These are phyloP conservation scores for Meyerozyma carpophila DNA, from an alignment of 1,139 yeast genomes.

Conservation along the genomic window DNA sequence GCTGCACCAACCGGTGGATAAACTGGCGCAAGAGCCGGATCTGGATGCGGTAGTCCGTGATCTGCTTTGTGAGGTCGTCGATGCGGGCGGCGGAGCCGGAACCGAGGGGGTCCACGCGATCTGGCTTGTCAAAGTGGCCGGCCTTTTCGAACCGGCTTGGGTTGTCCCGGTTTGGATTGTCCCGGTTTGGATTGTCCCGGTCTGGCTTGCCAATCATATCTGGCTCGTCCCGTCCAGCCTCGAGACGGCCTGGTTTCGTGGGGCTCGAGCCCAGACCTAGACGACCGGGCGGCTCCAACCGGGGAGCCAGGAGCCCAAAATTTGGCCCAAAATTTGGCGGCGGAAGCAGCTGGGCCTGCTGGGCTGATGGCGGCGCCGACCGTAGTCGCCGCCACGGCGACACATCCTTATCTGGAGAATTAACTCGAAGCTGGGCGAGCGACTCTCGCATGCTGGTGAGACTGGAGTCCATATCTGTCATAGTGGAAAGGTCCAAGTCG, in stretches of 20 bases:
- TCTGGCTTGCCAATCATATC: no score
- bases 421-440: conserved; percentile 12
- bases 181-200: no score
- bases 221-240: no score
- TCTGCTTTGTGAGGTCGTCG: conserved; percentile 33
- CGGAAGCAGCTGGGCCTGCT: no score
- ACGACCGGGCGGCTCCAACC: neutral
- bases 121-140: neutral
- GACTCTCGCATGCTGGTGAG: conserved; percentile 19
- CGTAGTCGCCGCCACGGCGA: neutral
- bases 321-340: neutral
- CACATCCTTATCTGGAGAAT: neutral
- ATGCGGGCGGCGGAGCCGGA: conserved; percentile 13
- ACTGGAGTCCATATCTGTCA: conserved; percentile 17
- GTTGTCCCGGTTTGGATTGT: no score
- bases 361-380: no score
- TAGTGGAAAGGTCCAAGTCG: conserved; percentile 3
- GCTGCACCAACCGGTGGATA: conserved; percentile 32
- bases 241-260: no score
- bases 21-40: conserved; percentile 38
- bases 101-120: conserved; percentile 3
- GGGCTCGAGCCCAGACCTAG: no score
- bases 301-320: neutral
- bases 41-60: conserved; percentile 40
- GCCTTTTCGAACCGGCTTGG: neutral